Evolutionary conservation across 176 grass and related monocot genomes (phyloP).

Genomic region (Oropetium thomaeum): DNA sequence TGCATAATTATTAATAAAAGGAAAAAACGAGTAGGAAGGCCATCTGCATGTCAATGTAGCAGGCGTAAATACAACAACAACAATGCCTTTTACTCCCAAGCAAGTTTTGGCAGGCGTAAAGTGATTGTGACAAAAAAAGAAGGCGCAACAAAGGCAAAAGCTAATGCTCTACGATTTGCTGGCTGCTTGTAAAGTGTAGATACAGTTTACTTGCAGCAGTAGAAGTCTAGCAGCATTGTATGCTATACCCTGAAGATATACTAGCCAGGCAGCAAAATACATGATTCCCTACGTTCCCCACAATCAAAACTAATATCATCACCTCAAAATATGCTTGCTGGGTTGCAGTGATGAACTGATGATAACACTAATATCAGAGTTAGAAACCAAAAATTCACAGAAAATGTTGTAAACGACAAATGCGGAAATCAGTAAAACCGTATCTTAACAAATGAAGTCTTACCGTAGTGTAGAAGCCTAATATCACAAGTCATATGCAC

Average conservation of each 20-base stretch:
- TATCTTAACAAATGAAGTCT: not conserved
- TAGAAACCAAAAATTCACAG: not conserved
- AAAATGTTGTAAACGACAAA: not conserved
- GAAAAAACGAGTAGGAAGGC: not conserved
- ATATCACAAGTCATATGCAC: not conserved
- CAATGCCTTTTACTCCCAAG: no score
- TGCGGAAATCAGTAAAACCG: not conserved
- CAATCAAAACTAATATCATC: not conserved
- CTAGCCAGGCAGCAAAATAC: not conserved
- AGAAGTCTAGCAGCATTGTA: no score
- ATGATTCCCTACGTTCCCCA: not conserved
- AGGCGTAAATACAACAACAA: no score
- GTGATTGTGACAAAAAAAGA: not conserved
- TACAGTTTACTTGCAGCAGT: no score
- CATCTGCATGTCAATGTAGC: conserved; percentile 5
- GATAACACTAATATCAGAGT: not conserved
- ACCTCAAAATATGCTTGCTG: not conserved
- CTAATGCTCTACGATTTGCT: no score
- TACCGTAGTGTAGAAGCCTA: not conserved
- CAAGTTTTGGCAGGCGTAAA: not conserved
- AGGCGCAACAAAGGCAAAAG: not conserved
- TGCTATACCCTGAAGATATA: not conserved
- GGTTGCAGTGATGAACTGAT: not conserved
- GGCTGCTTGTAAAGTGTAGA: no score
- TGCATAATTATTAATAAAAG: conserved; percentile 18